Evolutionary conservation across 768 basidiomycete genomes (phyloP), one percentile per base, ranked within the genome.

Genomic region (Phaeolepiota aurea): DNA sequence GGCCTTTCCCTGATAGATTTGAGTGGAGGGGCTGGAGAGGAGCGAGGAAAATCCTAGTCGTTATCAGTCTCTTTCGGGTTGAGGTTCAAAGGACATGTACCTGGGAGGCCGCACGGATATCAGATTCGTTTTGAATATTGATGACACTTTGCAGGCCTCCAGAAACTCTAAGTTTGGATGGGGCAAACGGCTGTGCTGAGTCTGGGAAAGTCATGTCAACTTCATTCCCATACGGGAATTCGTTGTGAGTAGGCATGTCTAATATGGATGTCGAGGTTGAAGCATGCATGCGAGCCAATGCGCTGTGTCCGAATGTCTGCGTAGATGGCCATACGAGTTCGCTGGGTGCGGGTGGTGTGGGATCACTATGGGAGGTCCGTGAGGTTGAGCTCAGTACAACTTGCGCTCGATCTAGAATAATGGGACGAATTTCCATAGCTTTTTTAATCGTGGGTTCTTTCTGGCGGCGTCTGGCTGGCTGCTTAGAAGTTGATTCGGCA

Each of bases 351-450:
- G 18, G 33, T 35, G 33, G 7, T 28, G 25, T 9, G 7, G 9
- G 33, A 35, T 14, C 33, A 7, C n/a, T 35, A 14, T 16, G 7
- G 33, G 15, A 35, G 15, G 9, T 16, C 7, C 9, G 12, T 35
- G 15, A 9, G 7, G n/a, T 15, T 16, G 33, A 16, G 12, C 18
- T 49, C 5, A 72, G 49, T 21, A 71, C 40, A 14, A 44, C 49
- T 37, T 56, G 57, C 2, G 68, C 69, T 36, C 61, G 61, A 23
- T 59, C 55, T 22, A 68, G 53, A 30, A 72, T 72, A 18, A 48
- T 45, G 21, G 58, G 57, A 5, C 79, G 73, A 3, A 72, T 77
- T 32, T 71, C 64, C 3, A 58, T 50, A n/a, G 73, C 54, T 25
- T 54, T 65, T 49, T 63, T 63, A 40, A 85, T 64, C 5, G 69